A percentile compares a stretch with the other conserved stretches of the same genome.
phyloP scores from a whole-genome alignment of 495 filamentous ascomycete species.

The Xylaria sp. region DNA sequence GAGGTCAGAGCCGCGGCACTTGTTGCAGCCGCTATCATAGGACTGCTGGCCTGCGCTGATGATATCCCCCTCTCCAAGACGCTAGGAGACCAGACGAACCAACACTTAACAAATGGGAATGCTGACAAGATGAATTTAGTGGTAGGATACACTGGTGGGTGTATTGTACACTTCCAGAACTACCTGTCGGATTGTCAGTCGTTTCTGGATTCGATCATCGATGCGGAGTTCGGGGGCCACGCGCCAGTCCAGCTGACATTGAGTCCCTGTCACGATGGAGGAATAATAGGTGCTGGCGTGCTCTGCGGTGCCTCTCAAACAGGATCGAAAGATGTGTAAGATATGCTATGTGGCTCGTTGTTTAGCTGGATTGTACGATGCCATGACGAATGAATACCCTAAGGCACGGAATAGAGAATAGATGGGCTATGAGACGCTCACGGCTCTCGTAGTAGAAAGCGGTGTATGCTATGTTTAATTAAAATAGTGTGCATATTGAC shows the following conservation, averaged over 20 bases:
- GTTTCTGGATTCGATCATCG: slow-evolving; percentile 70
- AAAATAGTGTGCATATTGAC: not conserved
- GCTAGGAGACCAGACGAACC: slow-evolving; percentile 21
- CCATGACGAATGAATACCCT: slow-evolving; percentile 24
- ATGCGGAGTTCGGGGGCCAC: slow-evolving; percentile 60
- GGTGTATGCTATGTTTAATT: not conserved
- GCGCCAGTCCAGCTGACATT: slow-evolving; percentile 67
- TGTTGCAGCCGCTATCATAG: slow-evolving; percentile 73
- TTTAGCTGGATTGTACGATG: slow-evolving; percentile 23
- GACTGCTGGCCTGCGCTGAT: slow-evolving; percentile 68
- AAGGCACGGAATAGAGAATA: slow-evolving; percentile 15
- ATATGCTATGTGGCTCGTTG: slow-evolving; percentile 13
- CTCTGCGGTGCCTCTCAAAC: slow-evolving; percentile 50
- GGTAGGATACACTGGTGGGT: slow-evolving; percentile 80
- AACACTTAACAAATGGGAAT: slow-evolving; percentile 15
- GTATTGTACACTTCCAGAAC: slow-evolving; percentile 76
- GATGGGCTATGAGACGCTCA: slow-evolving; percentile 4
- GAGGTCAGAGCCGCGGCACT: slow-evolving; percentile 74
- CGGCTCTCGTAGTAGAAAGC: not conserved
- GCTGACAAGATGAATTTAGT: slow-evolving; percentile 63
- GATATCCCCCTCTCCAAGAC: slow-evolving; percentile 58
- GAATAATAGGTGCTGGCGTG: slow-evolving; percentile 77
- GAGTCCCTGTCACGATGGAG: slow-evolving; percentile 75
- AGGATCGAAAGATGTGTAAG: slow-evolving; percentile 32
- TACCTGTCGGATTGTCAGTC: slow-evolving; percentile 73